Percentiles rank a stretch among this genome's conserved stretches.
These are phyloP conservation scores for Colletotrichum sp. DNA, from an alignment of 2,329 filamentous ascomycete genomes.

Conservation along the genomic window DNA sequence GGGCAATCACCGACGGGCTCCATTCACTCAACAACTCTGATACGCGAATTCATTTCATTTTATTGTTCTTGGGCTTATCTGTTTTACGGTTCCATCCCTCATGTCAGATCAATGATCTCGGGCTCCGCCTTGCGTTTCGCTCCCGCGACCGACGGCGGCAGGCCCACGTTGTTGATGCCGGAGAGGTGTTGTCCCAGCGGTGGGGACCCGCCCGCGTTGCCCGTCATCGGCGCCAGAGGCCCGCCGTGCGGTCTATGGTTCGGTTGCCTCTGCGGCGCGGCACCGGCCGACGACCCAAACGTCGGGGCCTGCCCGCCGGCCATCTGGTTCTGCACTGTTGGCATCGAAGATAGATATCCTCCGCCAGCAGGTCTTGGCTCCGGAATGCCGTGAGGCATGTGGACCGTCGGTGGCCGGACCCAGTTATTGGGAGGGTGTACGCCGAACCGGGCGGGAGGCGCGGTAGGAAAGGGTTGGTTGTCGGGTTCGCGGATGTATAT, in stretches of 20 bases:
- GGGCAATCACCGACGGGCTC: neutral
- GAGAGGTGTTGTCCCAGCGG: neutral
- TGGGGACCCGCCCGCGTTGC: neutral
- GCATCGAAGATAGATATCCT: neutral
- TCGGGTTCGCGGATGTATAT: neutral
- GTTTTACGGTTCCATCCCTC: neutral
- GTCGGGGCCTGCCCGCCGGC: neutral
- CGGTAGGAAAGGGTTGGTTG: neutral
- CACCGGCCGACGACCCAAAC: neutral
- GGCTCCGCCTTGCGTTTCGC: slow-evolving; percentile 11
- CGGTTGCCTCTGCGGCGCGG: neutral
- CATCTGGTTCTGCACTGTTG: neutral
- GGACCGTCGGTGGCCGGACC: neutral
- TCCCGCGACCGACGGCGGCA: neutral
- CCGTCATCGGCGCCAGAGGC: neutral
- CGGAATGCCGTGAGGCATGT: neutral
- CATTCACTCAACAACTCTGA: neutral
- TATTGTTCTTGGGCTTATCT: neutral
- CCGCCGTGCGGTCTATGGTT: neutral
- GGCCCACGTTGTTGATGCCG: neutral
- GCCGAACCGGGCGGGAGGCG: neutral
- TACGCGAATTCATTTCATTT: neutral
- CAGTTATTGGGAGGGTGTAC: neutral
- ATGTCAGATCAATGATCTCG: slow-evolving; percentile 10
- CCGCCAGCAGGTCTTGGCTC: neutral